Evolutionary conservation across 164 flowering plant species (phyloP).

Genomic region (Aristolochia californica): DNA sequence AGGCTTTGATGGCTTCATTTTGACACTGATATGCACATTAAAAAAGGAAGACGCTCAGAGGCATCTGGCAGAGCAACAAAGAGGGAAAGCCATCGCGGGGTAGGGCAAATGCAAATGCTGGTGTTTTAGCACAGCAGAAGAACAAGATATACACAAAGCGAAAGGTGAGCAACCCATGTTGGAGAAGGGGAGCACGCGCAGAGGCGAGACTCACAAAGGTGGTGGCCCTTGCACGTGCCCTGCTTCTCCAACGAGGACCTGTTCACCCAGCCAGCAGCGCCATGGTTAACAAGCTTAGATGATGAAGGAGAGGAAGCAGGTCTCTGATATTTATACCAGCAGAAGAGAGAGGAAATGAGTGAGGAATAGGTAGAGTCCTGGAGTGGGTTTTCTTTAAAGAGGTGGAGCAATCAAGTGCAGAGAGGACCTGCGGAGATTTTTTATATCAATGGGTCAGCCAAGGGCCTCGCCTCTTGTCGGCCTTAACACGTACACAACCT

Average conservation of each 20-base stretch:
- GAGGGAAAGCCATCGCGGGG: no score
- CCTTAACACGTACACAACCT: neutral
- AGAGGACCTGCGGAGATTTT: neutral
- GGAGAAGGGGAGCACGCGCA: constrained; percentile 58
- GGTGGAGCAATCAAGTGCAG: constrained; percentile 6
- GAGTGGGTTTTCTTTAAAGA: constrained; percentile 20
- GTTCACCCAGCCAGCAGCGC: constrained; percentile 18
- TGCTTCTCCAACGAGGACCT: constrained; percentile 86
- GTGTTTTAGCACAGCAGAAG: no score
- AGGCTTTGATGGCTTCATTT: no score
- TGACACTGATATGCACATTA: no score
- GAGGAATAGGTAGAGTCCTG: constrained; percentile 23
- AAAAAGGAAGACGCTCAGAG: no score
- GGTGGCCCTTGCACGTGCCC: constrained; percentile 76
- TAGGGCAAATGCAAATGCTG: no score
- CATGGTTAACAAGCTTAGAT: neutral
- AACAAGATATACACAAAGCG: no score
- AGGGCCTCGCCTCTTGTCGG: neutral
- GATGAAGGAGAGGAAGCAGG: constrained; percentile 1
- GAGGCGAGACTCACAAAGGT: neutral
- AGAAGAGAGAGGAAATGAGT: neutral
- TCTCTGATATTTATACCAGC: neutral
- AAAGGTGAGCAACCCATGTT: constrained; percentile 24
- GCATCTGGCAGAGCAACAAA: no score
- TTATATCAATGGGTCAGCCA: neutral